phyloP scores from a whole-genome alignment of 2,329 filamentous ascomycete species.

The Lachnellula hyalina region DNA sequence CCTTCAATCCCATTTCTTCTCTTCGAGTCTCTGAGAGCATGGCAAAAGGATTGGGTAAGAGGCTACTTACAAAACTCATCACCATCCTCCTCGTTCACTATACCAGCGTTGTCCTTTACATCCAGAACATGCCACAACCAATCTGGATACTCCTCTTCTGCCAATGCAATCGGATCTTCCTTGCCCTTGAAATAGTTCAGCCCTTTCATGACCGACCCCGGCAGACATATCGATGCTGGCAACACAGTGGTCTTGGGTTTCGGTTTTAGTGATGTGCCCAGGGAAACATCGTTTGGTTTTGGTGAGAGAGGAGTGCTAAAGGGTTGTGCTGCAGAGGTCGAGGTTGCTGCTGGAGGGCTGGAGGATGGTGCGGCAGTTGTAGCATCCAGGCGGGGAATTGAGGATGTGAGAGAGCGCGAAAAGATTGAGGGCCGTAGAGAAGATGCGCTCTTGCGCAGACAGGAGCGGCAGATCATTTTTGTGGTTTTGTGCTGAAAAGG shows the following conservation, averaged over 20 bases:
- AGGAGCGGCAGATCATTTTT: conserved; percentile 37
- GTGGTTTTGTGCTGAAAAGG: conserved; percentile 2
- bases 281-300: conserved; percentile 14
- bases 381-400: conserved; percentile 17
- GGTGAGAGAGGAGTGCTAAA: conserved; percentile 31
- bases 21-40: not conserved
- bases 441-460: conserved; percentile 40
- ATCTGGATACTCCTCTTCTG: conserved; percentile 70
- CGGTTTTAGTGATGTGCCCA: conserved; percentile 5
- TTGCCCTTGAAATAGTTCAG: conserved; percentile 73
- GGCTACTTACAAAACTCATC: conserved; percentile 72
- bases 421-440: conserved; percentile 5
- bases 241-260: conserved; percentile 10
- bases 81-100: conserved; percentile 50
- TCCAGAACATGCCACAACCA: conserved; percentile 76
- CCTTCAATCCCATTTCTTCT: not conserved
- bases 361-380: conserved; percentile 11
- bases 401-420: conserved; percentile 12
- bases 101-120: conserved; percentile 49
- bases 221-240: conserved; percentile 32
- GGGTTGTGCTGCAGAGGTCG: conserved; percentile 27
- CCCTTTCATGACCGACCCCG: conserved; percentile 66
- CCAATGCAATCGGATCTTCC: conserved; percentile 65
- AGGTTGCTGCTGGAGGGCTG: conserved; percentile 17
- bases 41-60: not conserved